These are phyloP conservation scores for Ceratobasidium sp. DNA, from an alignment of 1,284 basidiomycete species.

Conservation along the genomic window DNA sequence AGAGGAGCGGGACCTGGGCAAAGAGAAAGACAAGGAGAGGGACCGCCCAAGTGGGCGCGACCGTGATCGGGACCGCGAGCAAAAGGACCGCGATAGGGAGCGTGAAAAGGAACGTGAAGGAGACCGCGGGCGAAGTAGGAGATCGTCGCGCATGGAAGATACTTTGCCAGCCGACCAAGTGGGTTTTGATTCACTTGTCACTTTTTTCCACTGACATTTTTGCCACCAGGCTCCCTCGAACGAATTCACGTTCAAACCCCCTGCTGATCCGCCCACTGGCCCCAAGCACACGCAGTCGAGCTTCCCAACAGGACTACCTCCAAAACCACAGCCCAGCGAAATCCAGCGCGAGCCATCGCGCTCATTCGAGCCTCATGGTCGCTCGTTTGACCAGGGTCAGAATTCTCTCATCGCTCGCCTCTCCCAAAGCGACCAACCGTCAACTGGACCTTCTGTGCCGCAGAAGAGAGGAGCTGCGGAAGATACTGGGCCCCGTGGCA, in stretches of 20 bases:
- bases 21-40: conserved; percentile 53
- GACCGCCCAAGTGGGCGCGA: conserved; percentile 46
- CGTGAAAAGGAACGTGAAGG: conserved; percentile 42
- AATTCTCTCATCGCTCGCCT: conserved; percentile 26
- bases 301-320: conserved; percentile 30
- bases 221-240: conserved; percentile 1
- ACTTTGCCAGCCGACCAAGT: conserved; percentile 12
- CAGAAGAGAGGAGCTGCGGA: conserved; percentile 35
- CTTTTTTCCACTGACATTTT: conserved; percentile 14
- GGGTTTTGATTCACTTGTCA: background rate
- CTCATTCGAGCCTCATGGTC: conserved; percentile 22
- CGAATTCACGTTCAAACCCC: conserved; percentile 29
- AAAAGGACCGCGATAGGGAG: conserved; percentile 62
- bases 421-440: conserved; percentile 17
- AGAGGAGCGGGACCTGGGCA: conserved; percentile 49
- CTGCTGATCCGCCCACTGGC: conserved; percentile 18
- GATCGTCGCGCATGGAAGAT: conserved; percentile 36
- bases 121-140: conserved; percentile 34
- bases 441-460: conserved; percentile 31
- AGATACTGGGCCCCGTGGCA: conserved; percentile 20
- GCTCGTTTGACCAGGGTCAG: conserved; percentile 26
- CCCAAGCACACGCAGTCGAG: conserved; percentile 25
- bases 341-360: conserved; percentile 24
- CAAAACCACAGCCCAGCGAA: conserved; percentile 35
- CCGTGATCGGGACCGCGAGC: conserved; percentile 54